These are phyloP conservation scores for Cordyceps javanica DNA, from an alignment of 2,329 filamentous ascomycete species.

Conservation along the genomic window DNA sequence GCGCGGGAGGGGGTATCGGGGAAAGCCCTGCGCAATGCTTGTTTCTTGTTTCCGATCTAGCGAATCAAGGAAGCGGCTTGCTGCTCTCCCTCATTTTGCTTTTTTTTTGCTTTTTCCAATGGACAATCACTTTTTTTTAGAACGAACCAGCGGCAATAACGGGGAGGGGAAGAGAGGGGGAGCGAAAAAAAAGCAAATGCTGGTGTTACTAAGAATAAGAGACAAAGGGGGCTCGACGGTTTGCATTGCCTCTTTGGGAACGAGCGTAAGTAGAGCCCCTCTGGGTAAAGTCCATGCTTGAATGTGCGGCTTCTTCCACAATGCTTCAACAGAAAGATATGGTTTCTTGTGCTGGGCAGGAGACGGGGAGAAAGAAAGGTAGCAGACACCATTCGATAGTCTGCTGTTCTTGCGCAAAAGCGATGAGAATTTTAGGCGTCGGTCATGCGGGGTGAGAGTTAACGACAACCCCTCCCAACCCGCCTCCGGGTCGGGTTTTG, in stretches of 20 bases:
- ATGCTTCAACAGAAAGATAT: background rate
- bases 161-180: background rate
- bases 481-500: background rate
- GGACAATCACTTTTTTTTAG: no score
- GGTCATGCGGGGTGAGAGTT: constrained; percentile 5
- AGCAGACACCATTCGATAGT: background rate
- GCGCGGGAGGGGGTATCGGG: no score
- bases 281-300: background rate
- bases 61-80: no score
- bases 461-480: background rate
- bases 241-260: background rate
- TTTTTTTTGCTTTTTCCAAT: no score
- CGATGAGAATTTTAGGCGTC: background rate
- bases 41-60: background rate
- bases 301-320: background rate
- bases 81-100: no score
- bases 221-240: background rate
- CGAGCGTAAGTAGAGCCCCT: background rate
- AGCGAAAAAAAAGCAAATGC: no score
- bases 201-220: no score
- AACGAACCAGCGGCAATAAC: no score
- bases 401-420: background rate
- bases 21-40: no score
- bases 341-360: background rate
- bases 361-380: no score